A percentile compares a stretch with the other conserved stretches of the same genome.
Conservation (phyloP, 371 early-diverging fungal genomes). For the Mortierella sp. region DNA sequence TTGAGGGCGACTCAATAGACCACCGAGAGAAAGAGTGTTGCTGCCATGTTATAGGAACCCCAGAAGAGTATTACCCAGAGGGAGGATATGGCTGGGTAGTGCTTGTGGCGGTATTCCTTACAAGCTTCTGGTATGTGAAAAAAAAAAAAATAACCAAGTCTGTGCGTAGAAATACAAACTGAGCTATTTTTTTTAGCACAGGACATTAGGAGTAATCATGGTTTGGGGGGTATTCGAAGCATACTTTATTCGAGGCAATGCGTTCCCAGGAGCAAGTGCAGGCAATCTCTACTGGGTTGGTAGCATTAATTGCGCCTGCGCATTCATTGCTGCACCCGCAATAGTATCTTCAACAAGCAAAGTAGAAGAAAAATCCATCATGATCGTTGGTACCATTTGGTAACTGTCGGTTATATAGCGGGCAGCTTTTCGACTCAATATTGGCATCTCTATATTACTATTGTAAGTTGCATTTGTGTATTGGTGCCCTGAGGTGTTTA, state of each 20-base stretch:
- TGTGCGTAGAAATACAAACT: neutral
- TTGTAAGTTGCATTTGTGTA: constrained; percentile 1
- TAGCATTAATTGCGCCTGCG: constrained; percentile 21
- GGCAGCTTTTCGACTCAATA: constrained; percentile 18
- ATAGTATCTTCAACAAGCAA: neutral
- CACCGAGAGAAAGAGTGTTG: neutral
- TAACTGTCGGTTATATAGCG: constrained; percentile 12
- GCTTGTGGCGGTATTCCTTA: constrained; percentile 17
- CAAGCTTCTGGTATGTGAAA: constrained; percentile 18
- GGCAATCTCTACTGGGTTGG: constrained; percentile 27
- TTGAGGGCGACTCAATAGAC: too few relatives aligned
- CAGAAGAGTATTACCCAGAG: constrained; percentile 12
- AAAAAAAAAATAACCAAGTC: too few relatives aligned
- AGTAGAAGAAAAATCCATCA: neutral
- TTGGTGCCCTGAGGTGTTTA: neutral
- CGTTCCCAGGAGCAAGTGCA: constrained; percentile 11
- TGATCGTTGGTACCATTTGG: constrained; percentile 1
- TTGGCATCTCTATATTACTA: constrained; percentile 27
- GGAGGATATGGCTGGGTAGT: constrained; percentile 34
- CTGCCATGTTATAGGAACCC: neutral
- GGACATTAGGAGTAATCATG: constrained; percentile 29
- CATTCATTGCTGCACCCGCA: constrained; percentile 27
- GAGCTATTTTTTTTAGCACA: neutral
- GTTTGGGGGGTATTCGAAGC: constrained; percentile 38
- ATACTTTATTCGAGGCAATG: constrained; percentile 18